Evolutionary conservation across 1,284 basidiomycete species (phyloP), one percentile per base, ranked within the genome.

Genomic region (Cryptococcus sp.): DNA sequence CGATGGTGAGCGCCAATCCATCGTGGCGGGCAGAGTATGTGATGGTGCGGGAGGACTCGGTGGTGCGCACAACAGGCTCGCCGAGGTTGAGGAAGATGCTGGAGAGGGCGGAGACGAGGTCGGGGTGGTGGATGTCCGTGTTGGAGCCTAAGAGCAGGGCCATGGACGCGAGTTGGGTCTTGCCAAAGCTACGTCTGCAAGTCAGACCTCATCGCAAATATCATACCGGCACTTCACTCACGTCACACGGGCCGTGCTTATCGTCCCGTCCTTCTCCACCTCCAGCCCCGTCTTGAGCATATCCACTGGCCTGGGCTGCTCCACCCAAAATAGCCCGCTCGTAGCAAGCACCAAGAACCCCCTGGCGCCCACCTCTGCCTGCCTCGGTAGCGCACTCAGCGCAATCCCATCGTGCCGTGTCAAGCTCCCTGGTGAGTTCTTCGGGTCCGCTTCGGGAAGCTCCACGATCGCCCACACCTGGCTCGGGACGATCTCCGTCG

Each of bases 1-100:
- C 85, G 66, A 98, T 84, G 72, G 92, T 94, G 36, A 95, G 77
- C 0, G 88, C 88, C 40, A 98, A 81, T 1, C 91, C 95, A 76
- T 98, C 91, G 65, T 93, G 84, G 50, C 92, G 83, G 39, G 91
- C 88, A 66, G 91, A 93, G 75, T 89, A 94, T 49, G 84, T 83
- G 20, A 91, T 73, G 24, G 56, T 61, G 35, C 64, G 62, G 16
- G 70, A 68, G 5, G 60, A 61, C 5, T 62, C 60, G 7, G 56
- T 54, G 13, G 65, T 64, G 18, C 59, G 62, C 24, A 73, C 56
- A 2, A 61, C 35, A 0, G 73, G 72, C 15, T 64, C 61, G 33
- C 67, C 64, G 7, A 68, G 59, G 2, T 62, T 55, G 23, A 70
- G 57, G n/a, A 72, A 55, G 43, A 73, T 71, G 23, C 63, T 60